These are phyloP conservation scores for Tardiomyces digboiensis DNA, from an alignment of 1,139 yeast genomes.

Conservation along the genomic window DNA sequence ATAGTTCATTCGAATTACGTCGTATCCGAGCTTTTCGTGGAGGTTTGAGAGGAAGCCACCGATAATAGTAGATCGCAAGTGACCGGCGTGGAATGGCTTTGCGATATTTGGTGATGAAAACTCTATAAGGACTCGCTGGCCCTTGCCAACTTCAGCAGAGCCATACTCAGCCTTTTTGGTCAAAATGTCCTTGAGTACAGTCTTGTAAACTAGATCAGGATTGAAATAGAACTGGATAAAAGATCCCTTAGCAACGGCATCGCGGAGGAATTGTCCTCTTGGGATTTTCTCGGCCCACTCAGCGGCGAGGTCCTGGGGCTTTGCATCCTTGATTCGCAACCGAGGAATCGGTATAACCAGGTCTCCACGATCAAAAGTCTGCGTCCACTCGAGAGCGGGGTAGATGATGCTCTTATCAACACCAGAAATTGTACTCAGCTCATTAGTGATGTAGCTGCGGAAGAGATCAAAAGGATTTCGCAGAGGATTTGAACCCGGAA, in stretches of 20 bases:
- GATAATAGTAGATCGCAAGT: constrained; percentile 92
- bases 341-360: constrained; percentile 89
- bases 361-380: constrained; percentile 86
- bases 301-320: constrained; percentile 74
- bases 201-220: constrained; percentile 51
- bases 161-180: constrained; percentile 58
- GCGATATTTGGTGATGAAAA: constrained; percentile 98
- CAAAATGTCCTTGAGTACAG: constrained; percentile 66
- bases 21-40: constrained; percentile 86
- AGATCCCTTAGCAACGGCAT: constrained; percentile 79
- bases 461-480: constrained; percentile 70
- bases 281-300: constrained; percentile 59
- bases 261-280: constrained; percentile 50
- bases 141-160: constrained; percentile 60
- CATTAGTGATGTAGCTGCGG: constrained; percentile 82
- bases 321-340: constrained; percentile 77
- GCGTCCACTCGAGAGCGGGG: constrained; percentile 85
- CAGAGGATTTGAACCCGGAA: constrained; percentile 54
- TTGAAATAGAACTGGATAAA: constrained; percentile 85
- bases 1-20: constrained; percentile 84
- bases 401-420: constrained; percentile 63
- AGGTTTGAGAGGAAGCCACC: constrained; percentile 95
- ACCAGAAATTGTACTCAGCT: constrained; percentile 62
- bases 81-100: constrained; percentile 99
- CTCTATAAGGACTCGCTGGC: constrained; percentile 71